These are phyloP conservation scores for Diospyros lotus DNA, from an alignment of 148 eudicot genomes.

Conservation along the genomic window DNA sequence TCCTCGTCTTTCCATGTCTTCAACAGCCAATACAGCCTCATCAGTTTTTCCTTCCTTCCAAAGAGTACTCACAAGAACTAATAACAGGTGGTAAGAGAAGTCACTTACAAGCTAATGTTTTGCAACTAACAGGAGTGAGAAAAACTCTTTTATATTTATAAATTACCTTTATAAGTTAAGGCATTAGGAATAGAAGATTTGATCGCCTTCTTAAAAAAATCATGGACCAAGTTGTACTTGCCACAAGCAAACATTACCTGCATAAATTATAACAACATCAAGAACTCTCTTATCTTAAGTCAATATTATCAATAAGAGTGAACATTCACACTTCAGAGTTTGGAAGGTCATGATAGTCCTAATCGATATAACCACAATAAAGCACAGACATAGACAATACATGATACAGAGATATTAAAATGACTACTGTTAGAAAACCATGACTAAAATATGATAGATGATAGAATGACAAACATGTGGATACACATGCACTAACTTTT, in stretches of 20 bases:
- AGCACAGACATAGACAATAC: background rate
- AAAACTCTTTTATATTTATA: background rate
- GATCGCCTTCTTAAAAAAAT: slow-evolving; percentile 59
- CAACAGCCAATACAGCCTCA: slow-evolving; percentile 62
- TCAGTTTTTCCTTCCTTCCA: slow-evolving; percentile 88
- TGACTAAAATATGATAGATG: background rate
- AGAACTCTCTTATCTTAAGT: background rate
- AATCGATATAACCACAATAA: background rate
- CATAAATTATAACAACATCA: slow-evolving; percentile 3
- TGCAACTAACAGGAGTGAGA: background rate
- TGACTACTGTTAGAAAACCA: background rate
- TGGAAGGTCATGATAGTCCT: background rate
- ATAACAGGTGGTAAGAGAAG: slow-evolving; percentile 11
- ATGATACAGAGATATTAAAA: background rate
- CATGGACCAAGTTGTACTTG: slow-evolving; percentile 84
- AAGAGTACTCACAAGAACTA: slow-evolving; percentile 77
- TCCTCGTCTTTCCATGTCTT: slow-evolving; percentile 83
- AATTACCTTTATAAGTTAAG: slow-evolving; percentile 77
- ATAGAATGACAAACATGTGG: background rate
- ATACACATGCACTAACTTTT: background rate
- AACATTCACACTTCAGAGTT: background rate
- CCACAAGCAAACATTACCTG: slow-evolving; percentile 94
- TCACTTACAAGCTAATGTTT: slow-evolving; percentile 3
- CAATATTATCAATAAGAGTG: background rate
- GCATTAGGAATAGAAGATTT: slow-evolving; percentile 74